Conservation (phyloP, 2,329 filamentous ascomycete species). For the Cercospora sp. region DNA sequence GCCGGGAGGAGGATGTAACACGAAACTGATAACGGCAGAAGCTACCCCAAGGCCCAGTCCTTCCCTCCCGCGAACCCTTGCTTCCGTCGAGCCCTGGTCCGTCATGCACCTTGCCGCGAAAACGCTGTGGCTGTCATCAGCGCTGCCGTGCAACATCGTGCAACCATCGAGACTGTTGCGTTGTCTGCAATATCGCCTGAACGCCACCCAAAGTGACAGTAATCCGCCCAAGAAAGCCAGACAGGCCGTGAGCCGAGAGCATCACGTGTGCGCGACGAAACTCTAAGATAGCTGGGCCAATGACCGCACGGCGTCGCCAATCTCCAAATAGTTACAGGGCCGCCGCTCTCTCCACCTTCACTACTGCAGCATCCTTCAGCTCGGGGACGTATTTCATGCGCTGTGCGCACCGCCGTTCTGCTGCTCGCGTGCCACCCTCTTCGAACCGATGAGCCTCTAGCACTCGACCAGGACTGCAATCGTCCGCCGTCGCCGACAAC, state of each 20-base stretch:
- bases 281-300: background rate
- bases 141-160: background rate
- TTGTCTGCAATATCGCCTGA: background rate
- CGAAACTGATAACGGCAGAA: background rate
- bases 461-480: background rate
- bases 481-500: background rate
- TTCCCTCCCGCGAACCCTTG: background rate
- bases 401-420: background rate
- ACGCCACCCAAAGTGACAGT: background rate
- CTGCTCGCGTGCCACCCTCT: conserved; percentile 9
- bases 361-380: conserved; percentile 1
- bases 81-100: background rate
- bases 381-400: conserved; percentile 1
- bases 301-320: background rate
- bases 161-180: background rate
- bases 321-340: background rate
- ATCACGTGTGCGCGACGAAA: background rate
- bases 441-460: conserved; percentile 1
- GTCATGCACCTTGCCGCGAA: background rate
- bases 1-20: background rate
- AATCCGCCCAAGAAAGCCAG: background rate
- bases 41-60: background rate
- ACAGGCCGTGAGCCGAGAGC: background rate
- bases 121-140: background rate
- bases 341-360: conserved; percentile 6